Base-by-base conservation (phyloP, 2,329 filamentous ascomycete genomes). In the Atkinsonella texensis region DNA sequence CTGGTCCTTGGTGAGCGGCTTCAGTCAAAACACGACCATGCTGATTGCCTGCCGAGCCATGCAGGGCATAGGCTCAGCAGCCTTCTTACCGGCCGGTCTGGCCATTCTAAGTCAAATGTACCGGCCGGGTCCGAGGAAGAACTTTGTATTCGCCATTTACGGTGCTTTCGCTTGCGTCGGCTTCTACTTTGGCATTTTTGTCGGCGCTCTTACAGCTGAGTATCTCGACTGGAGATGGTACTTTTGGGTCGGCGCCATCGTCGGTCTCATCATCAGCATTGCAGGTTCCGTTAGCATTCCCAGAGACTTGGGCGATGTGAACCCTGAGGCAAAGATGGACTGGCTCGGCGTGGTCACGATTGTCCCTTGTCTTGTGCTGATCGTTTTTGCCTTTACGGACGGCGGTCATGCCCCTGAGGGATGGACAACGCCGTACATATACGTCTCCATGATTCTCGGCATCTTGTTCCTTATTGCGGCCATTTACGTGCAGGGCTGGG, bases 321-420 rank as follows among this genome's bases (percentile, higher is more conserved):
- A 62, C 15, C 51, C 57, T 1, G 47, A 44, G 1, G 51, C 67
- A 8, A 56, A 56, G 33, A 89, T 89, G 84, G 86, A 90, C 62
- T 89, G 81, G 77, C 68, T 73, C 52, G 85, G 85, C 0, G 68
- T 77, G 1, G 61, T 65, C 2, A 76, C 83, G 13, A 82, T 84
- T 15, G 74, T 87, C 0, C 73, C 75, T 0, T 86, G 83, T 0
- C 65, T 89, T 12, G 73, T 85, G 2, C 72, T 93, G 28, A 72
- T 88, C 56, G 83, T 89, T 0, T 91, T 83, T 59, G 84, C 86
- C 0, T 77, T 93, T 49, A 89, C 86, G 0, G 83, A 88, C 46
- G 83, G 81, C 8, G 77, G 81, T 0, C 80, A 87, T 62, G 84
- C 84, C 0, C 76, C 81, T 0, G 63, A 80, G 2, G 79, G 83